Percentiles rank a stretch among this genome's conserved stretches.
Conservation (phyloP, 345 rosid genomes). For the Citrus mangshanensis region DNA sequence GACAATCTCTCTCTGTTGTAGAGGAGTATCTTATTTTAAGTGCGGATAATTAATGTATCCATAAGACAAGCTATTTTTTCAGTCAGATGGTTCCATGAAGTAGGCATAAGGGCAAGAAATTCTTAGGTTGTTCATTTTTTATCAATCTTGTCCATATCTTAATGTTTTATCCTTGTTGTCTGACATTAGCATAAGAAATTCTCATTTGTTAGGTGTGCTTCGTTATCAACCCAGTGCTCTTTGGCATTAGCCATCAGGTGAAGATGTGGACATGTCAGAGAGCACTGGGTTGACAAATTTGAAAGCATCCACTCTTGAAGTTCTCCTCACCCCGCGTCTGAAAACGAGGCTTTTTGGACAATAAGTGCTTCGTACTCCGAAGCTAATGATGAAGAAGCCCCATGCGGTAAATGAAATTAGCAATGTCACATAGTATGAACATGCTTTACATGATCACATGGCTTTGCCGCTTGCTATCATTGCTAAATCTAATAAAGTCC, state of each 20-base stretch:
- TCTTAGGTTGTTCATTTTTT: neutral
- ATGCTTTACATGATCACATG: neutral
- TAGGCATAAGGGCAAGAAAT: neutral
- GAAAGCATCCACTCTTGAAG: constrained; percentile 43
- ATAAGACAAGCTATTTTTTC: neutral
- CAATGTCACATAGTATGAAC: neutral
- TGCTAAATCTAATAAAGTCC: neutral
- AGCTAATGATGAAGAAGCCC: too few species aligned
- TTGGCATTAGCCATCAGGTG: neutral
- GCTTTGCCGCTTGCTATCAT: neutral
- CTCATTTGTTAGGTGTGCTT: too few species aligned
- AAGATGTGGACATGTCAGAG: constrained; percentile 34
- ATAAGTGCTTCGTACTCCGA: too few species aligned
- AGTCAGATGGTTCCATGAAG: neutral
- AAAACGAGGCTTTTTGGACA: constrained; percentile 15
- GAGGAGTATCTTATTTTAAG: neutral
- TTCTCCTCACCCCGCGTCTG: constrained; percentile 30
- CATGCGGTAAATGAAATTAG: neutral
- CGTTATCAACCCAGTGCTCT: too few species aligned
- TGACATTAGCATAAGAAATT: neutral
- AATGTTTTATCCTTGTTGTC: neutral
- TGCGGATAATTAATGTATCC: neutral
- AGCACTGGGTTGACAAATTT: constrained; percentile 26
- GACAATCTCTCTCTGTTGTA: too few species aligned
- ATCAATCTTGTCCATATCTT: neutral